phyloP scores from a whole-genome alignment of 2,329 filamentous ascomycete genomes.

The Dothideomycetes sp. region DNA sequence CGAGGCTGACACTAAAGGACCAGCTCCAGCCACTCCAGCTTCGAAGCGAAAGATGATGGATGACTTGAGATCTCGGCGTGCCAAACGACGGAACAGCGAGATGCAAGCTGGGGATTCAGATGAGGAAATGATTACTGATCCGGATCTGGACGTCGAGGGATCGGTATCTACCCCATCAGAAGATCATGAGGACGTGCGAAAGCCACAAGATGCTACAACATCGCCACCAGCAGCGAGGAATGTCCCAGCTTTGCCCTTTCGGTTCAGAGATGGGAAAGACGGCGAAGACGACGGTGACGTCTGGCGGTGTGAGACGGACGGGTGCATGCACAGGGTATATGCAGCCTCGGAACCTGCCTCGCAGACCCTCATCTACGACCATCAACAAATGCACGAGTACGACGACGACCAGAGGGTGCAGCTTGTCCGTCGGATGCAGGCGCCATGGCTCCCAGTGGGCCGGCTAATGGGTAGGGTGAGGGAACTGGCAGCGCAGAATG shows the following conservation, averaged over 20 bases:
- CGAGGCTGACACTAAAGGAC: slow-evolving; percentile 1
- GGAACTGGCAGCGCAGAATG: slow-evolving; percentile 23
- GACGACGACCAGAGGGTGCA: slow-evolving; percentile 40
- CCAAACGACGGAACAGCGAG: slow-evolving; percentile 13
- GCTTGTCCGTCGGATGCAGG: slow-evolving; percentile 45
- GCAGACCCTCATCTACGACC: slow-evolving; percentile 46
- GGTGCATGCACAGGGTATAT: slow-evolving; percentile 54
- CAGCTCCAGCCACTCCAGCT: background rate
- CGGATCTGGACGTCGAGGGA: background rate
- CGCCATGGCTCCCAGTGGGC: slow-evolving; percentile 34
- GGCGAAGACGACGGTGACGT: slow-evolving; percentile 30
- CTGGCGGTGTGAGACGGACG: slow-evolving; percentile 56
- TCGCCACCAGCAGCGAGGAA: background rate
- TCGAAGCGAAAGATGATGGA: background rate
- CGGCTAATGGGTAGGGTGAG: slow-evolving; percentile 36
- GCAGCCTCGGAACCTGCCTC: slow-evolving; percentile 46
- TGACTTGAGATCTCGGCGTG: background rate
- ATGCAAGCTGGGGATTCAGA: slow-evolving; percentile 1
- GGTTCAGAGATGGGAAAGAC: background rate
- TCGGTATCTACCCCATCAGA: background rate
- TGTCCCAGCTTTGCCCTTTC: background rate
- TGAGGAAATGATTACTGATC: background rate
- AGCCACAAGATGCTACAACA: too few species aligned
- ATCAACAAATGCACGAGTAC: slow-evolving; percentile 50
- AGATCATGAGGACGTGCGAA: background rate